Percentiles rank a stretch among this genome's conserved stretches.
Conservation (phyloP, 148 eudicot species). For the Rhododendron molle region DNA sequence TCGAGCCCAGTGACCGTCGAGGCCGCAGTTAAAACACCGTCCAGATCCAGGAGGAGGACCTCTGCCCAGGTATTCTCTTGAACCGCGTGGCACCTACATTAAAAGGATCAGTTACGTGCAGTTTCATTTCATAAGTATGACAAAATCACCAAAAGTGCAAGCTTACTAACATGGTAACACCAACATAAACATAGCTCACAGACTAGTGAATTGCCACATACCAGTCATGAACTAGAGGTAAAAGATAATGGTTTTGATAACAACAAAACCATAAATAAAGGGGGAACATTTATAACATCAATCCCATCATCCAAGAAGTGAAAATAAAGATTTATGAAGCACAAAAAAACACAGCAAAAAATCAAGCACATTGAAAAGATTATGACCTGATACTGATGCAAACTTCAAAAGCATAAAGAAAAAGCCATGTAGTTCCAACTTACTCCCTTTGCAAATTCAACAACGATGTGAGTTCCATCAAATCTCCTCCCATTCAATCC, state of each 20-base stretch:
- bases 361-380: background rate
- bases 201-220: background rate
- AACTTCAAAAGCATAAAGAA: background rate
- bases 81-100: slow-evolving; percentile 66
- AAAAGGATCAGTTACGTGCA: background rate
- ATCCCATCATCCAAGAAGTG: background rate
- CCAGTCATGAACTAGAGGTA: background rate
- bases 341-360: background rate
- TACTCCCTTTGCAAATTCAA: slow-evolving; percentile 87
- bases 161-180: background rate
- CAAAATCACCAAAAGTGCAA: background rate
- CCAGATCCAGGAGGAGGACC: slow-evolving; percentile 94
- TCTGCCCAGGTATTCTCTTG: slow-evolving; percentile 67
- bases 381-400: background rate
- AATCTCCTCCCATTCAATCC: slow-evolving; percentile 69
- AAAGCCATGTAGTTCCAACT: slow-evolving; percentile 16
- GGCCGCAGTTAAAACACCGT: slow-evolving; percentile 89
- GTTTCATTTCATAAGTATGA: background rate
- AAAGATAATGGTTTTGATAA: background rate
- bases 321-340: background rate
- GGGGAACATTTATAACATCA: background rate
- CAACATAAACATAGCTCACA: background rate
- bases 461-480: slow-evolving; percentile 75
- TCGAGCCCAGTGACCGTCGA: slow-evolving; percentile 97
- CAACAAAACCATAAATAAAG: background rate